Conservation (phyloP, 495 filamentous ascomycete genomes). For the Penicillium lagena region DNA sequence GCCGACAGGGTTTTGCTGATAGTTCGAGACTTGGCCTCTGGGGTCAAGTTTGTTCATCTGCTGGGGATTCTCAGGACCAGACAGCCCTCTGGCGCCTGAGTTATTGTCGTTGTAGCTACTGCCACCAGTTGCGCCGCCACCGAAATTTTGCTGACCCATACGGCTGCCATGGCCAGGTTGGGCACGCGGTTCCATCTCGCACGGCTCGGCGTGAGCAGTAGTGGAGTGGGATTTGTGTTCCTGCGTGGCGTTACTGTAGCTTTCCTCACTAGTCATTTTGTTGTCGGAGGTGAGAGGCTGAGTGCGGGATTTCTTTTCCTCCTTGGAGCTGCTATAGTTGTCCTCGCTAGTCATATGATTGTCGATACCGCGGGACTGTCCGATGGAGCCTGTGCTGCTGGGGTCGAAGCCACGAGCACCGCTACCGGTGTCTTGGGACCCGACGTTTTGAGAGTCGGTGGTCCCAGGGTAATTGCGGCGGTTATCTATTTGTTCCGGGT, state of each 20-base stretch:
- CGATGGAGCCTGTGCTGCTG: not conserved
- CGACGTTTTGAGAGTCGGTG: not conserved
- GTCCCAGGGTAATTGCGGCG: not conserved
- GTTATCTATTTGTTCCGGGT: not conserved
- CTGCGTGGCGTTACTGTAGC: slow-evolving; percentile 3
- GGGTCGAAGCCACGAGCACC: not conserved
- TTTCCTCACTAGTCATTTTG: slow-evolving; percentile 1
- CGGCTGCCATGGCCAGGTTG: not conserved
- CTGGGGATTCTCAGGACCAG: slow-evolving; percentile 1
- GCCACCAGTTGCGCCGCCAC: slow-evolving; percentile 4
- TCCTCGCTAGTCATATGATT: slow-evolving; percentile 1
- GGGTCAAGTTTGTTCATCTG: slow-evolving; percentile 5
- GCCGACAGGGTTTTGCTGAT: not conserved
- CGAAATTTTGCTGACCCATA: not conserved
- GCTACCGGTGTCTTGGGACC: not conserved
- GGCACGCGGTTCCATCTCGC: not conserved
- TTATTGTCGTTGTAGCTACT: slow-evolving; percentile 1
- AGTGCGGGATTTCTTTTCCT: not conserved
- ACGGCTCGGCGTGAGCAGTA: slow-evolving; percentile 5
- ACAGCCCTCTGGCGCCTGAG: not conserved
- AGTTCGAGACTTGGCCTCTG: not conserved
- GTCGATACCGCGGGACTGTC: not conserved
- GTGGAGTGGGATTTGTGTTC: slow-evolving; percentile 9
- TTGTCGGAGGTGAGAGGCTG: not conserved
- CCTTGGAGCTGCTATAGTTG: slow-evolving; percentile 1